Evolutionary conservation across 345 rosid genomes (phyloP), one percentile per base, ranked within the genome.

Genomic region (Rhizophora mangle): DNA sequence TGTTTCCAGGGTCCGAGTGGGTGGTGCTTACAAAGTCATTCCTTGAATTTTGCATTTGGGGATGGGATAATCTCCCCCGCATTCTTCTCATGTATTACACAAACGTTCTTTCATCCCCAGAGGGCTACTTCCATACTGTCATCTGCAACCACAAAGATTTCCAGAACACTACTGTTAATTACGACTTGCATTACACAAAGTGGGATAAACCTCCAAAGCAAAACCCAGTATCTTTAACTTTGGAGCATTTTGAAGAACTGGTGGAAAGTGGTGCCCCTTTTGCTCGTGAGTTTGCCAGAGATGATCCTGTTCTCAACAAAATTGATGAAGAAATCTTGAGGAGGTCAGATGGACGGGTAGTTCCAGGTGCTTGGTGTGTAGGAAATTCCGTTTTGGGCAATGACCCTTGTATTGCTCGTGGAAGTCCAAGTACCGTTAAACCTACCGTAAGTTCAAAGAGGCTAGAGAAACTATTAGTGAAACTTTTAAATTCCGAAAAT

Each of bases 11-110:
- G 4, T 94, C 98, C 5, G 84, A 80, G 56, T 89, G 95, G 80
- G 88, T 89, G 68, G 78, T 85, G 27, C 70, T 94, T 74, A 87
- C 97, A 1, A 91, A 84, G 79, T 73, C 96, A 22, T 91, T 94
- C 82, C 89, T 94, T 6, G 96, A 94, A 63, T 89, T 91, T 79
- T 91, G 96, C 46, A 74, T 94, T 7, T 87, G 93, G 93, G 98
- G 97, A 71, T 91, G 98, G 95, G 97, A 91, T 75, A 94, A 94
- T 82, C 93, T 94, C 39, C 98, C 98, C 34, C 89, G 98, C 26
- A 89, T 89, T 2, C 86, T 94, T 39, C 85, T 89, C 46, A 91
- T 94, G 97, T 91, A 94, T 82, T 91, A 94, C 65, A 87, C 92
- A 5, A 94, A 91, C 82, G 85, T 89, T 83, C 80, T 88, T 66